Evolutionary conservation across 2,329 filamentous ascomycete genomes (phyloP).

Genomic region (Pyrenophora seminiperda): DNA sequence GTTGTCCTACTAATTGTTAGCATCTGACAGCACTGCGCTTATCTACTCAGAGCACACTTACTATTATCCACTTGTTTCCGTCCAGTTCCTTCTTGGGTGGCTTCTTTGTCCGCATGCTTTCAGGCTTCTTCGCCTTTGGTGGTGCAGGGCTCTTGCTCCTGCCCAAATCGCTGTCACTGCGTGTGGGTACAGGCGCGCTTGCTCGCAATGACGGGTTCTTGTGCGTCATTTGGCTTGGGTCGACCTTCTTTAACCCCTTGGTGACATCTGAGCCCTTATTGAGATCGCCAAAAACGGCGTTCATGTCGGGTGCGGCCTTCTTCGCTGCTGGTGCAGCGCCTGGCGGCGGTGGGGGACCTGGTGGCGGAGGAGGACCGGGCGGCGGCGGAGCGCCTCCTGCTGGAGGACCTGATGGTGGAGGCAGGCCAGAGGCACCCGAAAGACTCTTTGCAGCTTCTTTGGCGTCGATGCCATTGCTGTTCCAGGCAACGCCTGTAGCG

Average conservation of each 20-base stretch:
- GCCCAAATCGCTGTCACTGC: slow-evolving; percentile 55
- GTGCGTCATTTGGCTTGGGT: slow-evolving; percentile 95
- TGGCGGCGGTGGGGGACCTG: slow-evolving; percentile 47
- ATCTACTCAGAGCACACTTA: slow-evolving; percentile 48
- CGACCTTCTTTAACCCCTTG: slow-evolving; percentile 86
- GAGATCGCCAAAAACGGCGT: slow-evolving; percentile 87
- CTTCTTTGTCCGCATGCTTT: slow-evolving; percentile 56
- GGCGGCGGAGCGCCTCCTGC: slow-evolving; percentile 65
- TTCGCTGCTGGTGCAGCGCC: slow-evolving; percentile 57
- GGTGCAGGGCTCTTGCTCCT: slow-evolving; percentile 84
- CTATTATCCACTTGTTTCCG: slow-evolving; percentile 86
- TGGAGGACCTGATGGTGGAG: slow-evolving; percentile 66
- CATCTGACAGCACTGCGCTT: too few species aligned
- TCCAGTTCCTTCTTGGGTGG: slow-evolving; percentile 57
- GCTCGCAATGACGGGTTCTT: slow-evolving; percentile 91
- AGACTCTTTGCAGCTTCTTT: slow-evolving; percentile 68
- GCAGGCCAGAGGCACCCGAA: slow-evolving; percentile 64
- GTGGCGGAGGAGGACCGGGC: slow-evolving; percentile 68
- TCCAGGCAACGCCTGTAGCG: slow-evolving; percentile 82
- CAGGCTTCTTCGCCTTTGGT: slow-evolving; percentile 65
- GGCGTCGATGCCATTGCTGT: slow-evolving; percentile 74
- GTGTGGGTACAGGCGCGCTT: slow-evolving; percentile 68
- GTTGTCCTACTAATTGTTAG: slow-evolving; percentile 67
- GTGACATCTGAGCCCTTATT: slow-evolving; percentile 92
- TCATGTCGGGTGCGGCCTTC: slow-evolving; percentile 66